These are phyloP conservation scores for Garcia nutans DNA, from an alignment of 345 rosid species.

Conservation along the genomic window DNA sequence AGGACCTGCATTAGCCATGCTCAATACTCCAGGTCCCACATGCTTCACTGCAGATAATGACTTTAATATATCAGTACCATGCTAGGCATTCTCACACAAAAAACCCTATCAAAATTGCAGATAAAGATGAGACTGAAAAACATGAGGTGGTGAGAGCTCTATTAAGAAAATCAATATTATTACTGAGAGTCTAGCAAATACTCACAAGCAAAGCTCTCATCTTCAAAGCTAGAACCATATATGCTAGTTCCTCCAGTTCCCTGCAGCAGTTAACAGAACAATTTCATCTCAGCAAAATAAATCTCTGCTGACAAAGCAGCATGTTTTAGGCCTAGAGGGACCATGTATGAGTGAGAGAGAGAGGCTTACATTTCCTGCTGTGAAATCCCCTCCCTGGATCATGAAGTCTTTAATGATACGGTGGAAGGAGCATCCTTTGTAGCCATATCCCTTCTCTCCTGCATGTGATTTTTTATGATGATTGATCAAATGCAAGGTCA, in stretches of 20 bases:
- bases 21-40: slow-evolving; percentile 78
- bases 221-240: slow-evolving; percentile 72
- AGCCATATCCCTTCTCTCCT: slow-evolving; percentile 89
- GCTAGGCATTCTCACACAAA: background rate
- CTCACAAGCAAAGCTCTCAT: slow-evolving; percentile 79
- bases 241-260: slow-evolving; percentile 94
- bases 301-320: background rate
- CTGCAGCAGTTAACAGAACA: slow-evolving; percentile 35
- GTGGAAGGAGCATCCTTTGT: slow-evolving; percentile 85
- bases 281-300: slow-evolving; percentile 15
- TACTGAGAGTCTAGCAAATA: slow-evolving; percentile 12
- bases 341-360: background rate
- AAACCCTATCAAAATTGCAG: background rate
- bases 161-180: background rate
- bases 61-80: slow-evolving; percentile 8
- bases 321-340: background rate
- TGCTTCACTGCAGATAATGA: slow-evolving; percentile 66
- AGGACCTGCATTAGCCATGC: slow-evolving; percentile 98
- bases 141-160: background rate
- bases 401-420: slow-evolving; percentile 89
- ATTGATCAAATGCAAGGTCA: slow-evolving; percentile 16
- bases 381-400: slow-evolving; percentile 98
- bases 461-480: slow-evolving; percentile 19
- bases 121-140: background rate
- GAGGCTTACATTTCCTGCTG: slow-evolving; percentile 62